Conservation (phyloP, 2,329 filamentous ascomycete genomes). For the Incumbomyces lentus region DNA sequence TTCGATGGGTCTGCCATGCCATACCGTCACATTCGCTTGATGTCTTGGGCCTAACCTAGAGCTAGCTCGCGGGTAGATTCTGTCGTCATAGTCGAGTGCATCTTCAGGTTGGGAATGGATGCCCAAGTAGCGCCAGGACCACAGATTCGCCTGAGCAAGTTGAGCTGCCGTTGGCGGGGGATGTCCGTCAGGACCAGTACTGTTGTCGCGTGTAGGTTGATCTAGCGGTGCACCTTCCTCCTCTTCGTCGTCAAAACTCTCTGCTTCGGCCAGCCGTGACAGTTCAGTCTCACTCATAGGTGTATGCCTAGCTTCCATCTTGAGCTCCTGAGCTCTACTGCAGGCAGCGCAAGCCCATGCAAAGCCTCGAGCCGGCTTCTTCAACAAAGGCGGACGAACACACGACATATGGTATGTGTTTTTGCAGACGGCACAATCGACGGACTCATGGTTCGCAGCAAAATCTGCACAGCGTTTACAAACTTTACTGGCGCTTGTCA, state of each 20-base stretch:
- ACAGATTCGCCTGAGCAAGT: slow-evolving; percentile 82
- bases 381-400: slow-evolving; percentile 79
- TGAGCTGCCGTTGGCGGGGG: slow-evolving; percentile 68
- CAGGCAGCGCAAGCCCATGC: slow-evolving; percentile 96
- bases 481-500: slow-evolving; percentile 89
- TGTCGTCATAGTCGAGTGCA: slow-evolving; percentile 90
- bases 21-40: slow-evolving; percentile 74
- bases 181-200: slow-evolving; percentile 38
- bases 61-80: slow-evolving; percentile 91
- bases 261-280: slow-evolving; percentile 42
- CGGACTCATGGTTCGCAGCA: slow-evolving; percentile 87
- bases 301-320: slow-evolving; percentile 79
- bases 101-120: slow-evolving; percentile 94
- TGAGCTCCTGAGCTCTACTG: slow-evolving; percentile 88
- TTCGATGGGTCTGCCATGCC: slow-evolving; percentile 79
- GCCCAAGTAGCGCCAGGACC: slow-evolving; percentile 91
- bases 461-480: slow-evolving; percentile 89
- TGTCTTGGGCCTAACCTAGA: slow-evolving; percentile 85
- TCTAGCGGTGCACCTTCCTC: slow-evolving; percentile 51
- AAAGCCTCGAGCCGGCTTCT: slow-evolving; percentile 94
- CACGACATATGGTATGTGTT: slow-evolving; percentile 99
- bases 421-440: slow-evolving; percentile 90
- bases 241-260: slow-evolving; percentile 51
- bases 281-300: slow-evolving; percentile 33
- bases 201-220: slow-evolving; percentile 22